A percentile compares a stretch with the other conserved stretches of the same genome.
These are phyloP conservation scores for Jamesozyma spencerorum DNA, from an alignment of 805 yeast genomes.

Conservation along the genomic window DNA sequence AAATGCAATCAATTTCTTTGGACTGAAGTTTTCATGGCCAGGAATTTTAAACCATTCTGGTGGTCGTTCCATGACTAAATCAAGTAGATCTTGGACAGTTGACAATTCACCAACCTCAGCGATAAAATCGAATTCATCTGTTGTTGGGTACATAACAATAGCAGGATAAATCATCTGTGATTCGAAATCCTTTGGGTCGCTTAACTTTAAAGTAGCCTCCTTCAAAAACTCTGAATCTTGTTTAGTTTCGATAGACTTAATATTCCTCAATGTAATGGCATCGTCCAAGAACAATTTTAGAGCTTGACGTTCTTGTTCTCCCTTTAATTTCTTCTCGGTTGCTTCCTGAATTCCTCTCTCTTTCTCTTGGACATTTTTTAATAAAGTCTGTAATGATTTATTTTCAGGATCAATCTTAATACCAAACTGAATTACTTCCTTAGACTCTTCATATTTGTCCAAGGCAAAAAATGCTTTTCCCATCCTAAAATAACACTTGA, in stretches of 20 bases:
- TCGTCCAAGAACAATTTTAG: conserved; percentile 38
- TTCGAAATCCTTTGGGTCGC: conserved; percentile 57
- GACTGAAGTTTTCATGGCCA: conserved; percentile 49
- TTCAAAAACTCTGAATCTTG: conserved; percentile 50
- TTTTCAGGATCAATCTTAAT: conserved; percentile 51
- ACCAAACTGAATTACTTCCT: conserved; percentile 57
- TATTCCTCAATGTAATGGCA: conserved; percentile 56
- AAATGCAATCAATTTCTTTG: conserved; percentile 56
- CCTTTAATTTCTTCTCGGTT: conserved; percentile 17
- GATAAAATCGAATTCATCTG: conserved; percentile 74
- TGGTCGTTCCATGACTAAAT: conserved; percentile 55
- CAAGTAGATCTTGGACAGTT: conserved; percentile 54
- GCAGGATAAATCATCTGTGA: conserved; percentile 80
- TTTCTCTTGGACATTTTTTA: conserved; percentile 34
- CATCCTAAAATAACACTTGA: conserved; percentile 80
- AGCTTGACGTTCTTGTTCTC: conserved; percentile 31
- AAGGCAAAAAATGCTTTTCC: conserved; percentile 70
- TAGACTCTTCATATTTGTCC: conserved; percentile 63
- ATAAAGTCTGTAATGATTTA: conserved; percentile 41
- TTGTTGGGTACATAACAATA: conserved; percentile 69
- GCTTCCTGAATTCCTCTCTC: conserved; percentile 29
- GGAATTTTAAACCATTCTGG: conserved; percentile 56
- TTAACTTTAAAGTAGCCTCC: conserved; percentile 46
- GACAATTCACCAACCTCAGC: conserved; percentile 66
- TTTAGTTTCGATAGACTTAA: conserved; percentile 40